Base-by-base conservation (phyloP, 345 rosid genomes). In the Pistacia atlantica region DNA sequence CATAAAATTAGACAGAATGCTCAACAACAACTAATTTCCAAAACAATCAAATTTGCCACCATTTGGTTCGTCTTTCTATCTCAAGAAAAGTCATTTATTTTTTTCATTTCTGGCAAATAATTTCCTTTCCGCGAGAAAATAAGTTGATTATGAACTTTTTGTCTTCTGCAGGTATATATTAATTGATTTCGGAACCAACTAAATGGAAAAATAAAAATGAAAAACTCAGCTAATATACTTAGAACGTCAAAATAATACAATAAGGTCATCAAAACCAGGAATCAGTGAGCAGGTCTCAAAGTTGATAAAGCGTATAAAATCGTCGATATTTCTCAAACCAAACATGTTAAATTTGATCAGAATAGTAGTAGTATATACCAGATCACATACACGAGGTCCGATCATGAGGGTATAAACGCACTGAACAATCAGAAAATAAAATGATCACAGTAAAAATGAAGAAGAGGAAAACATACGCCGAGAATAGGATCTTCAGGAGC, bases 401-500 rank as follows among this genome's bases (percentile, higher is more conserved):
- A 72, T 58, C 55, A 58, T 8, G 66, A 69, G 8, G 11, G n/a
- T 16, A 22, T 2, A 13, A 45, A 25, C 20, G 25, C 12, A 58
- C 48, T 25, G 17, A 65, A 38, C 60, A 5, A 65, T 17, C 14
- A 2, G 2, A 11, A 31, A 56, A 31, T 9, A 12, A 48, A 78
- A 38, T 5, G 61, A 71, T 16, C 57, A 37, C 12, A 54, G 11
- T n/a, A 38, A n/a, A 61, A 73, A 46, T 14, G 72, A 25, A 71
- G 64, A 28, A 17, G 67, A 49, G 54, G 5, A 22, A 10, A 54
- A 8, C 61, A 61, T 84, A 90, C 93, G 79, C 93, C 93, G 31
- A 90, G 87, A 75, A 90, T 90, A 46, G 93, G 89, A 85, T 90
- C 93, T 75, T 90, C 91, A 20, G 91, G 91, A 74, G 91, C 93